Evolutionary conservation across 2,329 filamentous ascomycete species (phyloP), one percentile per base, ranked within the genome.

Genomic region (Aspergillus uvarum): DNA sequence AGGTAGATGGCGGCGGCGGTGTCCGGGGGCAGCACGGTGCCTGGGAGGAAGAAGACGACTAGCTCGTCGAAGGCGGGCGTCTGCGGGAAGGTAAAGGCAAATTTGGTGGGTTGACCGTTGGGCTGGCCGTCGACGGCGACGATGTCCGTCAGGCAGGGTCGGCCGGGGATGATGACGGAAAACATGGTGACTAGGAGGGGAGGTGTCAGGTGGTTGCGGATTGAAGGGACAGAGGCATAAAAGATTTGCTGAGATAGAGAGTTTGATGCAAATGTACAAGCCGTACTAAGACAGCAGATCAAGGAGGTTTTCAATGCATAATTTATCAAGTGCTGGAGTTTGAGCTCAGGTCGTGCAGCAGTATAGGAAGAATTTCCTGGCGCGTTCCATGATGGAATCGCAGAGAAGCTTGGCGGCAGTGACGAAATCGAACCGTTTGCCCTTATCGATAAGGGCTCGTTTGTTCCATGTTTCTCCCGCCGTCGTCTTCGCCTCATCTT

Each of bases 1-100:
- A 96, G 85, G 79, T 97, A 98, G 64, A 99, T 94, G 51, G 92
- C 91, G 14, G 93, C 95, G 5, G 92, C 94, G 21, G 90, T 90
- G 67, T 86, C 85, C 4, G 84, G 81, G 0, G 93, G 93, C 0
- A 99, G 82, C 10, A 83, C 76, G 10, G 89, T 82, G 48, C 89
- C 89, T 0, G 95, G 96, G 0, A 97, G 85, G 38, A 97, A 82
- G 79, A 98, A 96, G 59, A 98, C 87, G 69, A 92, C 89, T 58
- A 98, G 85, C 74, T 98, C 92, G 57, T 80, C 82, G 74, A 89
- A 87, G 5, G 80, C 69, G 1, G 86, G 83, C 26, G 74, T 70
- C 6, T 84, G 74, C 16, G 89, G 87, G 74, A 95, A 92, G 54
- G 86, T 79, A 75, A 89, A 87, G 54, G 85, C 83, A 74, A 86